Evolutionary conservation across 768 basidiomycete genomes (phyloP), one percentile per base, ranked within the genome.

Genomic region (Leccinum subgranulosum): DNA sequence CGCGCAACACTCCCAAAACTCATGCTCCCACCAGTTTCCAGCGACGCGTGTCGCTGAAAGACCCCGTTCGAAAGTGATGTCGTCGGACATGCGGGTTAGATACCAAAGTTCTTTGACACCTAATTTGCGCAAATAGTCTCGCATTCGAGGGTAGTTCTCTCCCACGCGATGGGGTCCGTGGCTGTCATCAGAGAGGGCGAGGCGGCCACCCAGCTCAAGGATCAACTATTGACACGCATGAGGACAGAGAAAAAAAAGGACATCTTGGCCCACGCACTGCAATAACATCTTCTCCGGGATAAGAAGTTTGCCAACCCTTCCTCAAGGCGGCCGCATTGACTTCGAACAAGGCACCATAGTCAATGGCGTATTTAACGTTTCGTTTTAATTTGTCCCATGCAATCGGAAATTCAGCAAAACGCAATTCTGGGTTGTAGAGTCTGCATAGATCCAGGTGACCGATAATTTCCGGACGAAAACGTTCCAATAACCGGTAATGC

Each of bases 391-490:
- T 85, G 43, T 76, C 71, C 81, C 83, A 86, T 7, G 88, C 87
- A 1, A 66, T 68, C 17, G 85, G 81, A 65, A 80, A 85, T 43
- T 81, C 76, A n/a, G 70, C 64, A 58, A 94, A 78, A 23, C 69
- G 70, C 54, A 90, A 69, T 19, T 72, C 59, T 3, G 95, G 94
- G 23, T 77, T 77, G 77, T 90, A 98, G 9, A 99, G 80, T 2
- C 94, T 83, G 71, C 92, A 95, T 0, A 98, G 82, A 74, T 98
- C 96, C 62, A 98, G 78, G 73, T 99, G 97, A 2, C 94, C 97
- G 53, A 99, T 80, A 50, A 98, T 78, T 70, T 95, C 92, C 17
- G 97, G 97, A 54, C 80, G 82, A 70, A 91, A 85, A 25, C 82
- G 80, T 49, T 75, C 66, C 41, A 98, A 60, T 48, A 99, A 73